A percentile compares a stretch with the other conserved stretches of the same genome.
These are phyloP conservation scores for Pachyrhizus erosus DNA, from an alignment of 306 rosid genomes.

Conservation along the genomic window DNA sequence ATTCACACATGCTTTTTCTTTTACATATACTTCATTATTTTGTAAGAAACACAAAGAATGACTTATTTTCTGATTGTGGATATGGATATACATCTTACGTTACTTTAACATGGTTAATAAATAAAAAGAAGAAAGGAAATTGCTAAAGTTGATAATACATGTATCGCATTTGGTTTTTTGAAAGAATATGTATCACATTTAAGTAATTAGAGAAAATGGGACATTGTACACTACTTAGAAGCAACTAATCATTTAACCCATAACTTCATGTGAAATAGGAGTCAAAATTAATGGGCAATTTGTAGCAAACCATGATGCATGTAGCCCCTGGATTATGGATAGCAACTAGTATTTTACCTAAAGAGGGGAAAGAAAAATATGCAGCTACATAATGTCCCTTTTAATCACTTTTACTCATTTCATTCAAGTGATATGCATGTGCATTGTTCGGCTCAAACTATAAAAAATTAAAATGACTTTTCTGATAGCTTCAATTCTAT, in stretches of 20 bases:
- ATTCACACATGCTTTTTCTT: no score
- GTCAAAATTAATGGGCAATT: not conserved
- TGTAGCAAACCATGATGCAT: constrained; percentile 4
- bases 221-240: not conserved
- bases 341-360: not conserved
- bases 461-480: not conserved
- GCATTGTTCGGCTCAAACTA: not conserved
- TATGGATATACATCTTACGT: no score
- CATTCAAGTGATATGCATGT: not conserved
- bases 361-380: not conserved
- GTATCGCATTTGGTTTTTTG: no score
- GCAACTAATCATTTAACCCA: constrained; percentile 7
- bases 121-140: no score
- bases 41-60: no score
- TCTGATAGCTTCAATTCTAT: not conserved
- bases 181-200: no score
- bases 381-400: not conserved
- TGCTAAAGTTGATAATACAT: not conserved
- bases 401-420: not conserved
- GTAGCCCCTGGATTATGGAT: not conserved
- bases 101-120: no score
- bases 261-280: not conserved
- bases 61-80: no score
- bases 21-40: no score
- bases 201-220: not conserved